Evolutionary conservation across 2,329 filamentous ascomycete genomes (phyloP).

Genomic region (Neobulgaria alba): DNA sequence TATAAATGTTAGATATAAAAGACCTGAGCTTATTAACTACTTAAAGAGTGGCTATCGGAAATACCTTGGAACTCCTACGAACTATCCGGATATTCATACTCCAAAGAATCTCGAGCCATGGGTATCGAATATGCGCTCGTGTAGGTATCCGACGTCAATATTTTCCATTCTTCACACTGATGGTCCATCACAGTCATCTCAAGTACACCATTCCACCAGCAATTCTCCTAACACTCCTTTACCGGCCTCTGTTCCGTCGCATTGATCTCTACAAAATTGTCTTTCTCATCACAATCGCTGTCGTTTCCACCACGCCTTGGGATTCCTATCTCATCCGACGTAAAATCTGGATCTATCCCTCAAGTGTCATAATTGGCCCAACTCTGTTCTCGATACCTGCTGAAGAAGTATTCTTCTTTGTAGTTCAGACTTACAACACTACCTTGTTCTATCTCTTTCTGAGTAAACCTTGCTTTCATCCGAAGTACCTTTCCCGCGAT

Average conservation of each 20-base stretch:
- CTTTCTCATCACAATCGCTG: slow-evolving; percentile 54
- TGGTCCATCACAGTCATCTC: slow-evolving; percentile 1
- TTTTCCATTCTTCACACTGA: background rate
- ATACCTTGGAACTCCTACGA: background rate
- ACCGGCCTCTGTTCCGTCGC: slow-evolving; percentile 1
- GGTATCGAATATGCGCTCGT: slow-evolving; percentile 3
- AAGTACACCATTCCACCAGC: slow-evolving; percentile 3
- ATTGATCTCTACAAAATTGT: slow-evolving; percentile 44
- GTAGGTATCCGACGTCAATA: background rate
- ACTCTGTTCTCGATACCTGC: slow-evolving; percentile 56
- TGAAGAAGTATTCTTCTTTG: slow-evolving; percentile 71
- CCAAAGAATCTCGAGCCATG: background rate
- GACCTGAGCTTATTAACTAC: too few species aligned
- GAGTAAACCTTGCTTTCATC: slow-evolving; percentile 54
- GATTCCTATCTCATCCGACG: slow-evolving; percentile 65
- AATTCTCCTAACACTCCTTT: background rate
- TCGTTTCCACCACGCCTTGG: slow-evolving; percentile 64
- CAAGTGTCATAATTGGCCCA: slow-evolving; percentile 52
- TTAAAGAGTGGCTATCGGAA: too few species aligned
- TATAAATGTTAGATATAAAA: too few species aligned
- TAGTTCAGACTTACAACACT: slow-evolving; percentile 69
- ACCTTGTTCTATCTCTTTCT: slow-evolving; percentile 58
- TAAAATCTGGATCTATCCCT: slow-evolving; percentile 63
- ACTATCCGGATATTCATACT: background rate
- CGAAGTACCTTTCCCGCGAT: slow-evolving; percentile 36